phyloP scores from a whole-genome alignment of 1,139 yeast species.

The Lodderomyces theae region DNA sequence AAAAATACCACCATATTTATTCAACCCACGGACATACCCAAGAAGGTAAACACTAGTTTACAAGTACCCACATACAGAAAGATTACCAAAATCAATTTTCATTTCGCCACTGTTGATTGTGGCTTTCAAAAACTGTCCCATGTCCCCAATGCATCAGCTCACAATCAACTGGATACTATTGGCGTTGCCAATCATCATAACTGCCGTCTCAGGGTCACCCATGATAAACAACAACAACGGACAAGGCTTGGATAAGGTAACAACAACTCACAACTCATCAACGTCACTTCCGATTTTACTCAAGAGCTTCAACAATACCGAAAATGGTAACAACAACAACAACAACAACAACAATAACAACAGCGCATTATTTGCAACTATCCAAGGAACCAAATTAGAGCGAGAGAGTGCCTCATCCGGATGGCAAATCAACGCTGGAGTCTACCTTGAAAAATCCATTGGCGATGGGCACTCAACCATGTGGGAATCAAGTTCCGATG shows the following conservation, averaged over 20 bases:
- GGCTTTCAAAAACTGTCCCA: no score
- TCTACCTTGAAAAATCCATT: constrained; percentile 7
- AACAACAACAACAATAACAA: not conserved
- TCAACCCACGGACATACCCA: no score
- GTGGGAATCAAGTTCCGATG: constrained; percentile 1
- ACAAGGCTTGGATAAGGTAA: not conserved
- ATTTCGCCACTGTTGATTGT: no score
- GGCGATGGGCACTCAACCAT: constrained; percentile 1
- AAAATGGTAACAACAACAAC: not conserved
- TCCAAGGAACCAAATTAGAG: constrained; percentile 1
- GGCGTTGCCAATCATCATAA: not conserved
- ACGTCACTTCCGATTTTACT: not conserved
- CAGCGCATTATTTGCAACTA: not conserved
- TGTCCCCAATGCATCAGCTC: no score
- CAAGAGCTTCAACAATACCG: not conserved
- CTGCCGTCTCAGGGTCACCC: not conserved
- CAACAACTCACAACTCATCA: not conserved
- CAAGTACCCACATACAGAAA: not conserved
- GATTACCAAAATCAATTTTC: no score
- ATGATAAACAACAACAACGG: not conserved
- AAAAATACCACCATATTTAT: no score
- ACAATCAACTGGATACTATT: not conserved
- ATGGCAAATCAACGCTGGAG: constrained; percentile 11
- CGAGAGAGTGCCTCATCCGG: constrained; percentile 1
- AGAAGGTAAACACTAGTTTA: not conserved